phyloP scores from a whole-genome alignment of 179 eudicot species.

The Vitellaria paradoxa region DNA sequence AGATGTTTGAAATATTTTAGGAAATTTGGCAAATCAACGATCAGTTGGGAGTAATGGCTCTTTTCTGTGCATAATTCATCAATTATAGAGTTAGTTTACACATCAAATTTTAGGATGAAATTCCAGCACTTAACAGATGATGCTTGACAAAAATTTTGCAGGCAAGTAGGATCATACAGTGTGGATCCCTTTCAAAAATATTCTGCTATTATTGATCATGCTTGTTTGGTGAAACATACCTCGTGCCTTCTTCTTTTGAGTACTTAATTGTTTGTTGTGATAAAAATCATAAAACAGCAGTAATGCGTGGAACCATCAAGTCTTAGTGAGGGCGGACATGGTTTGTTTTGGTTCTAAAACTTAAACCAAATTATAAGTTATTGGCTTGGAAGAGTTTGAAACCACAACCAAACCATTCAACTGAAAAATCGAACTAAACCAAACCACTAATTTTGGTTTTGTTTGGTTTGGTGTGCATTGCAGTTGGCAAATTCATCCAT shows the following conservation, averaged over 20 bases:
- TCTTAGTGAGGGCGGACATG: not conserved
- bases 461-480: conserved; percentile 12
- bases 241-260: not conserved
- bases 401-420: too few relatives aligned
- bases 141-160: not conserved
- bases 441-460: too few relatives aligned
- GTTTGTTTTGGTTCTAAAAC: too few relatives aligned
- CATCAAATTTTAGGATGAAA: not conserved
- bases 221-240: not conserved
- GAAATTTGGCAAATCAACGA: not conserved
- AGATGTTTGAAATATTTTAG: not conserved
- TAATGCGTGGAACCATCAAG: conserved; percentile 1
- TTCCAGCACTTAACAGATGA: not conserved
- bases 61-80: not conserved
- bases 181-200: not conserved
- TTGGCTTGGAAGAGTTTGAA: too few relatives aligned
- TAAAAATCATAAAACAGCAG: not conserved
- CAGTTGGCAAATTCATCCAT: conserved; percentile 71
- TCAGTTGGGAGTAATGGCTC: not conserved
- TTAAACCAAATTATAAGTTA: too few relatives aligned
- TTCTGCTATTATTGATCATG: not conserved
- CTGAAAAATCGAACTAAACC: too few relatives aligned
- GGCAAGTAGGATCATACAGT: not conserved
- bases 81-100: not conserved
- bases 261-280: not conserved